Conservation (phyloP, 306 rosid species). For the Calophaca sinica region DNA sequence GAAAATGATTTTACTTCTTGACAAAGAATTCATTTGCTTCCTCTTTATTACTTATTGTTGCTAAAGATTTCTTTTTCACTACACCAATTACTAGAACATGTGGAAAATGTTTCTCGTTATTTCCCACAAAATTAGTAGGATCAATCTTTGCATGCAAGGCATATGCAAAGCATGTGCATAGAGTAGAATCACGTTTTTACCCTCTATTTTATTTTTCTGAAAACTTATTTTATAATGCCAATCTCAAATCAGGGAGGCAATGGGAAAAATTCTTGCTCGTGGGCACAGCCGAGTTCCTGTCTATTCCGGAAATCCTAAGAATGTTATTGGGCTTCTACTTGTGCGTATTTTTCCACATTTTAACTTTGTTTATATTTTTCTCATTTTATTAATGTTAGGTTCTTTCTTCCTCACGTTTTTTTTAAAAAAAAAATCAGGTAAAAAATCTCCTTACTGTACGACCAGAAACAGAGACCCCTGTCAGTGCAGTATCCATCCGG, state of each 20-base stretch:
- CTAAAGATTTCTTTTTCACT: constrained; percentile 40
- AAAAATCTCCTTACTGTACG: constrained; percentile 97
- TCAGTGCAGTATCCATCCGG: constrained; percentile 95
- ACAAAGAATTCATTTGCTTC: constrained; percentile 16
- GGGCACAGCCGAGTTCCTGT: constrained; percentile 99
- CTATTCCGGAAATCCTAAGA: constrained; percentile 91
- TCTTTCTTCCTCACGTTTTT: constrained; percentile 33
- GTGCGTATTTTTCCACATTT: constrained; percentile 53
- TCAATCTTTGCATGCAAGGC: not conserved
- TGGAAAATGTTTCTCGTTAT: constrained; percentile 26
- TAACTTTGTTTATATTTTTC: not conserved
- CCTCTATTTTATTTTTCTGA: no score
- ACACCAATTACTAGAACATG: constrained; percentile 30
- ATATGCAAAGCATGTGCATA: not conserved
- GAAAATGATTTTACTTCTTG: constrained; percentile 5
- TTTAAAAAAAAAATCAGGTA: constrained; percentile 56
- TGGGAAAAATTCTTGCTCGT: constrained; percentile 96
- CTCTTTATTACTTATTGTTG: constrained; percentile 9
- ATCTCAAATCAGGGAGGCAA: constrained; percentile 83
- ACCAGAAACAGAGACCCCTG: constrained; percentile 97
- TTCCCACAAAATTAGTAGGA: constrained; percentile 25
- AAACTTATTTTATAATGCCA: constrained; percentile 6
- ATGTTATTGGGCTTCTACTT: constrained; percentile 92
- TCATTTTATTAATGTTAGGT: constrained; percentile 19
- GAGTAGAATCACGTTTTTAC: no score